Conservation (phyloP, 306 rosid species). For the Cucurbita moschata region DNA sequence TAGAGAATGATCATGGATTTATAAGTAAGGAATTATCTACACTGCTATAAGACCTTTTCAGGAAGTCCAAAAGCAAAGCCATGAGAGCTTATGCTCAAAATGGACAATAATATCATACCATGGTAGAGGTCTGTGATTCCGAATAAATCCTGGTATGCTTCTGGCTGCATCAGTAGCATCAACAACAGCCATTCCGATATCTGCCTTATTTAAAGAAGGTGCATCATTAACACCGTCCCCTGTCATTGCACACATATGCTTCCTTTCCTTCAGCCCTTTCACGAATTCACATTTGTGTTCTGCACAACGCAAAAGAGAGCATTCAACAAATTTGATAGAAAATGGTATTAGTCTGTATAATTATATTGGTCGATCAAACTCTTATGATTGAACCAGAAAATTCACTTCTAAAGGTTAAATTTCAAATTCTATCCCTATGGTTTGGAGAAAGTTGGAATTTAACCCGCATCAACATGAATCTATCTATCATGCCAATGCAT, state of each 20-base stretch:
- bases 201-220: slow-evolving; percentile 93
- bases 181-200: slow-evolving; percentile 97
- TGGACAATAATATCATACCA: too few relatives aligned
- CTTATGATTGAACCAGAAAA: neutral
- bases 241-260: slow-evolving; percentile 99
- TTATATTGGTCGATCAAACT: neutral
- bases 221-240: slow-evolving; percentile 99
- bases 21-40: too few relatives aligned
- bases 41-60: too few relatives aligned
- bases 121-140: too few relatives aligned
- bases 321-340: neutral
- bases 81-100: too few relatives aligned
- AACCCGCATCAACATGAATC: neutral
- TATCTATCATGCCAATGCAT: neutral
- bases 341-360: neutral
- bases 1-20: too few relatives aligned
- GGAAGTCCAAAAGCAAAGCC: too few relatives aligned
- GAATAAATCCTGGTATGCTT: too few relatives aligned
- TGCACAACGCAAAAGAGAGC: slow-evolving; percentile 14
- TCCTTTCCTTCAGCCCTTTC: slow-evolving; percentile 79
- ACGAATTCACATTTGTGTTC: slow-evolving; percentile 98
- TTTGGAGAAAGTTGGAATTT: too few relatives aligned
- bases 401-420: neutral
- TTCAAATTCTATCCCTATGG: too few relatives aligned
- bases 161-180: slow-evolving; percentile 99